Evolutionary conservation across 257 asterid genomes (phyloP).

Genomic region (Salvia splendens): DNA sequence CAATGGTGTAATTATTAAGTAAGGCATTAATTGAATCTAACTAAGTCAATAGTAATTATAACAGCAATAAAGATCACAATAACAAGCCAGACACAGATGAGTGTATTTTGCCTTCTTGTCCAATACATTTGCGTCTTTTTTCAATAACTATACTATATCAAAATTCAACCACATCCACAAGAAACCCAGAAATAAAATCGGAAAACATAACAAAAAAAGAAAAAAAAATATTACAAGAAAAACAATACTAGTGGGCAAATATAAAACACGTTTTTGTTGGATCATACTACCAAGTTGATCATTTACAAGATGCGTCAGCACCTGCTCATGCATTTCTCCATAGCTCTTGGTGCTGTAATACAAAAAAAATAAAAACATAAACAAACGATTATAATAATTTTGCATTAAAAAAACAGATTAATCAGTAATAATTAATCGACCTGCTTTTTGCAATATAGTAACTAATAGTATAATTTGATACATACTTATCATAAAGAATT

Average conservation of each 20-base stretch:
- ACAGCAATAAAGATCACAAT: constrained; percentile 9
- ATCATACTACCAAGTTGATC: constrained; percentile 35
- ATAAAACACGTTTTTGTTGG: constrained; percentile 27
- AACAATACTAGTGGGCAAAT: constrained; percentile 27
- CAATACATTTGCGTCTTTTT: constrained; percentile 51
- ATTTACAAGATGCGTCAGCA: constrained; percentile 36
- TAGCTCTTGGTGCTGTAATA: constrained; percentile 58
- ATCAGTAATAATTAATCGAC: no score
- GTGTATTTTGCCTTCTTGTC: constrained; percentile 63
- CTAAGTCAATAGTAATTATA: constrained; percentile 23
- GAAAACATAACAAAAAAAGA: neutral
- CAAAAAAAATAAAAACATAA: neutral
- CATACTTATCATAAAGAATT: neutral
- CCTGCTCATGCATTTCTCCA: constrained; percentile 70
- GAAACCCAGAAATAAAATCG: constrained; percentile 29
- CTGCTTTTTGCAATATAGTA: no score
- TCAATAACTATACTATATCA: constrained; percentile 36
- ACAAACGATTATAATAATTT: neutral
- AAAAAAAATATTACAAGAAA: constrained; percentile 25
- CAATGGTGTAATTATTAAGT: constrained; percentile 34
- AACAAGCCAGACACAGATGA: constrained; percentile 51
- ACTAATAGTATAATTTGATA: neutral
- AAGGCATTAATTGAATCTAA: constrained; percentile 35
- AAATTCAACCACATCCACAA: constrained; percentile 54
- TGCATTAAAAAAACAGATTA: neutral